Conservation (phyloP, 495 filamentous ascomycete genomes). For the Hypoxylon trugodes region DNA sequence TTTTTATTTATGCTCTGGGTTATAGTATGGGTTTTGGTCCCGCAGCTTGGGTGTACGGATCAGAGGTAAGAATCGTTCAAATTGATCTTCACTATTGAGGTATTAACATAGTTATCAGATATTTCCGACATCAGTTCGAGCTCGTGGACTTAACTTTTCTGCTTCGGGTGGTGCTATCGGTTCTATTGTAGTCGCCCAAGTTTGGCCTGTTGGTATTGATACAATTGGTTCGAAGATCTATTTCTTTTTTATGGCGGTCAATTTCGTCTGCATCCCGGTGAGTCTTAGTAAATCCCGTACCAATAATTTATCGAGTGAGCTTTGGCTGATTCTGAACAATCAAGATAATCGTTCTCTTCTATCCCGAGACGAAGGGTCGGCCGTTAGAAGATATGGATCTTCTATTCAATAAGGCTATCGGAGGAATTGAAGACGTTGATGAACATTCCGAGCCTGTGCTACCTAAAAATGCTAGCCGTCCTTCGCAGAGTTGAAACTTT, state of each 20-base stretch:
- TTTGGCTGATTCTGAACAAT: background rate
- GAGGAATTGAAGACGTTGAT: constrained; percentile 16
- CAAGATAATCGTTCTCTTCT: constrained; percentile 56
- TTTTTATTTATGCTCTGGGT: constrained; percentile 65
- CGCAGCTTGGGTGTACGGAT: constrained; percentile 65
- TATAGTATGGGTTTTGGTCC: constrained; percentile 66
- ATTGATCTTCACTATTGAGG: background rate
- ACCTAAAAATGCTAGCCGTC: constrained; percentile 20
- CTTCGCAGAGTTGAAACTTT: constrained; percentile 18
- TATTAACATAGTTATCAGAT: constrained; percentile 45
- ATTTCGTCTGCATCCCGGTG: constrained; percentile 58
- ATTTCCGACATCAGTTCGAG: constrained; percentile 61
- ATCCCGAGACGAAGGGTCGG: constrained; percentile 63
- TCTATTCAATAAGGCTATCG: constrained; percentile 47
- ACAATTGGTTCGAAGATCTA: constrained; percentile 64
- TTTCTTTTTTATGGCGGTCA: constrained; percentile 66
- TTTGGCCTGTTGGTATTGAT: constrained; percentile 62
- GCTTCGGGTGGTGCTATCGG: constrained; percentile 60
- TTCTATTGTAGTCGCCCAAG: constrained; percentile 58
- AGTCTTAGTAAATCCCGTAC: constrained; percentile 4
- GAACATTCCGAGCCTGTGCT: constrained; percentile 34
- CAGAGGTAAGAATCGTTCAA: constrained; percentile 52
- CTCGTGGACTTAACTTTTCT: constrained; percentile 60
- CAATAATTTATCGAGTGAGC: no score
- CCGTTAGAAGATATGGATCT: constrained; percentile 63